A percentile compares a stretch with the other conserved stretches of the same genome.
Evolutionary conservation across 108 stramenopile genomes (phyloP).

Genomic region (Conticribra weissflogii): DNA sequence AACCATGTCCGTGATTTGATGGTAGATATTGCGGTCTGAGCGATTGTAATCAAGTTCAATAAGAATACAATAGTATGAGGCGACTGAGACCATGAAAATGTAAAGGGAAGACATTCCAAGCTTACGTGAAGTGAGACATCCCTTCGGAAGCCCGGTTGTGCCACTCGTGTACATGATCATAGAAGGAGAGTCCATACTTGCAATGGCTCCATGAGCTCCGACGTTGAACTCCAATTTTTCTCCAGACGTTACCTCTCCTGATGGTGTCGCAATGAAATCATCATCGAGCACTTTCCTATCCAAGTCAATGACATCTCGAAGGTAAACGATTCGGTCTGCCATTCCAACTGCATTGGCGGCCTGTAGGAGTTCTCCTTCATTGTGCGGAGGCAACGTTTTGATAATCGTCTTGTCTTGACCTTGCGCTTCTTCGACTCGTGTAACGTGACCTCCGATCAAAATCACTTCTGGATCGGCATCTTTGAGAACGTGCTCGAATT

Average conservation of each 20-base stretch:
- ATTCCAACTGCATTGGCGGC: slow-evolving; percentile 49
- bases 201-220: slow-evolving; percentile 20
- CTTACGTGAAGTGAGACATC: slow-evolving; percentile 20
- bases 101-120: background rate
- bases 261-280: background rate
- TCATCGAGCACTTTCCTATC: background rate
- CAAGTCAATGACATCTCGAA: slow-evolving; percentile 14
- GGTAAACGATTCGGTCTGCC: slow-evolving; percentile 44
- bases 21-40: slow-evolving; percentile 27
- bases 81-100: background rate
- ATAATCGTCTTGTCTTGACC: background rate
- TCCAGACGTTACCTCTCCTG: slow-evolving; percentile 17
- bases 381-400: slow-evolving; percentile 25
- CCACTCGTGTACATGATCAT: slow-evolving; percentile 31
- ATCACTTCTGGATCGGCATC: slow-evolving; percentile 46
- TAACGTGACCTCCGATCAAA: slow-evolving; percentile 18
- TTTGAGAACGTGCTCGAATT: slow-evolving; percentile 46
- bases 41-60: too few species aligned
- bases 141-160: slow-evolving; percentile 26
- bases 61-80: too few species aligned
- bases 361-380: slow-evolving; percentile 31
- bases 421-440: slow-evolving; percentile 1
- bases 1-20: slow-evolving; percentile 51
- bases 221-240: background rate
- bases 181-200: slow-evolving; percentile 19